These are phyloP conservation scores for Sphaerostilbella broomeana DNA, from an alignment of 2,329 filamentous ascomycete species.

Conservation along the genomic window DNA sequence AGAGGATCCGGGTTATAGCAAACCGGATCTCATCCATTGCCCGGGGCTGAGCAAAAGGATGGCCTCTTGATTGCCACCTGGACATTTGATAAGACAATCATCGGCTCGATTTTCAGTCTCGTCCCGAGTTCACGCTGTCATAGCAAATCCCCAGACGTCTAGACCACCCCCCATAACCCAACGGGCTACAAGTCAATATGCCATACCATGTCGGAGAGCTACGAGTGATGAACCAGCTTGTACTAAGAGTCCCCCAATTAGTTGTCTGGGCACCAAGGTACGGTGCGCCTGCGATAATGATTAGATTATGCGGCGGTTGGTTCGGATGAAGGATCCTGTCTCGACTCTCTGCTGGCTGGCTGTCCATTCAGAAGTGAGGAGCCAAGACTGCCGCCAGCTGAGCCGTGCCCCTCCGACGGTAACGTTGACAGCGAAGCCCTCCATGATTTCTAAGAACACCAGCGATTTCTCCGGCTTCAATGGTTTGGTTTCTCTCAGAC, in stretches of 20 bases:
- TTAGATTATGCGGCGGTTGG: slow-evolving; percentile 5
- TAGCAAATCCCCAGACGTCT: slow-evolving; percentile 2
- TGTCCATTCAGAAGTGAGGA: slow-evolving; percentile 2
- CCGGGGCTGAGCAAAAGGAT: slow-evolving; percentile 1
- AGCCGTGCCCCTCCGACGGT: slow-evolving; percentile 4
- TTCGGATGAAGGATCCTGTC: slow-evolving; percentile 5
- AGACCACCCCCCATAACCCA: not conserved
- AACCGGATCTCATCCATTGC: not conserved
- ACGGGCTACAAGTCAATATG: not conserved
- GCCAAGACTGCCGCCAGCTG: not conserved
- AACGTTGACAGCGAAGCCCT: slow-evolving; percentile 6
- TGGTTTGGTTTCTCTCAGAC: slow-evolving; percentile 6
- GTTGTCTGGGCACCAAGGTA: not conserved
- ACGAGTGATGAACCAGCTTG: not conserved
- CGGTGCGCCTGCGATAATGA: slow-evolving; percentile 1
- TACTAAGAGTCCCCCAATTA: too few relatives aligned
- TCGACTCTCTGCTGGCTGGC: not conserved
- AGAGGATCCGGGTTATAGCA: slow-evolving; percentile 9
- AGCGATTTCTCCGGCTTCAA: not conserved
- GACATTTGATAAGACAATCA: slow-evolving; percentile 1
- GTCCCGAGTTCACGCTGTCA: not conserved
- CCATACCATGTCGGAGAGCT: slow-evolving; percentile 1
- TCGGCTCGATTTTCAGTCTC: slow-evolving; percentile 1
- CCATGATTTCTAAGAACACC: slow-evolving; percentile 1
- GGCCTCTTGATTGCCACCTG: slow-evolving; percentile 8